Percentiles rank a stretch among this genome's conserved stretches.
These are phyloP conservation scores for Pseudocercospora macadamiae DNA, from an alignment of 2,329 filamentous ascomycete genomes.

Conservation along the genomic window DNA sequence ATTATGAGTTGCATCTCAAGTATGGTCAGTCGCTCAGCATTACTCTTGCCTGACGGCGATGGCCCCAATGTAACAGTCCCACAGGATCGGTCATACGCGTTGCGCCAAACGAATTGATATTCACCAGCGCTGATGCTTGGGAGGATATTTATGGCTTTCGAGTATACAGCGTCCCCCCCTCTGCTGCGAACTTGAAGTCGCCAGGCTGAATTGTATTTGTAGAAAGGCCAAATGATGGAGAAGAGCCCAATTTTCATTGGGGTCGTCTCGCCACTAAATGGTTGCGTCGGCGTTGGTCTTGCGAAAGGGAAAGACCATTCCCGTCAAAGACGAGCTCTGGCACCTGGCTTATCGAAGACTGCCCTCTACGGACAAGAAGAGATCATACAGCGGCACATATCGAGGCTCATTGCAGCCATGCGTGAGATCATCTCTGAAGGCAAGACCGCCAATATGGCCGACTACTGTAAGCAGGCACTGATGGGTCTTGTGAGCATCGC, in stretches of 20 bases:
- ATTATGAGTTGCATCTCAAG: not conserved
- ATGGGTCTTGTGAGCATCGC: not conserved
- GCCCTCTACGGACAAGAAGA: constrained; percentile 12
- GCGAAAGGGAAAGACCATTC: constrained; percentile 17
- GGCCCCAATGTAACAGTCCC: not conserved
- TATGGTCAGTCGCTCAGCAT: too few species aligned
- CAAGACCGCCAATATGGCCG: constrained; percentile 5
- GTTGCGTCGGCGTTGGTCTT: constrained; percentile 13
- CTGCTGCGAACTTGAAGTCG: not conserved
- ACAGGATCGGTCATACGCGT: not conserved
- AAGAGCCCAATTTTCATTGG: constrained; percentile 21
- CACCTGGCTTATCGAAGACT: constrained; percentile 11
- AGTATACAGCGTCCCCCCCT: not conserved
- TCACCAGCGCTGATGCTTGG: constrained; percentile 8
- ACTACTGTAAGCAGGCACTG: constrained; percentile 12
- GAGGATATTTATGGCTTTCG: constrained; percentile 9
- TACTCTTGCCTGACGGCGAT: not conserved
- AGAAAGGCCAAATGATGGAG: constrained; percentile 18
- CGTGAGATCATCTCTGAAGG: not conserved
- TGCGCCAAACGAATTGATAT: constrained; percentile 10
- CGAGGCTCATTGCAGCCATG: not conserved
- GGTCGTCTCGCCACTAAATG: constrained; percentile 14
- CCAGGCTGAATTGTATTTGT: not conserved
- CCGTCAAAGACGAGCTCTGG: constrained; percentile 12
- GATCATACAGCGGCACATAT: constrained; percentile 7